Evolutionary conservation across 2,329 filamentous ascomycete species (phyloP), one percentile per base, ranked within the genome.

Genomic region (Plectosphaerella cucumerina): DNA sequence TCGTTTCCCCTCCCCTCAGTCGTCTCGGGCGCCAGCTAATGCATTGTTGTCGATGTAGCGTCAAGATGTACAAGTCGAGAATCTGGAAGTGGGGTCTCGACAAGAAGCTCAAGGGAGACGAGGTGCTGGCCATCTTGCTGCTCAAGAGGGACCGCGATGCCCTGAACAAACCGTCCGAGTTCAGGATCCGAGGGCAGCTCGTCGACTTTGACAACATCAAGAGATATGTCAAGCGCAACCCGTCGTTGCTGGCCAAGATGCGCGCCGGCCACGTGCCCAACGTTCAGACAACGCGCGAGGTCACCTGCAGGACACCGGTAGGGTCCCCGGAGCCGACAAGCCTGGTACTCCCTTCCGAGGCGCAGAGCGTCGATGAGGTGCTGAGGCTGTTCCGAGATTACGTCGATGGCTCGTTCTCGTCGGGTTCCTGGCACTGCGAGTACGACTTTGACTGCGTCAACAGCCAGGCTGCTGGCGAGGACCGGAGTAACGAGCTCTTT

Each of bases 21-120:
- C n/a, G n/a, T n/a, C 41, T 46, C 18, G 17, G 50, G 18, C 11
- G 12, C 2, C 22, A 8, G 14, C 31, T 49, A 21, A 17, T 23
- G 50, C 44, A 39, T 41, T 39, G 17, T 48, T 8, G 26, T 9
- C 26, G 26, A 11, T 31, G 21, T 51, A 71, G 69, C 18, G 66
- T 69, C 49, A 71, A 70, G 56, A 72, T 72, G 68, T 72, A 69
- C 59, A 72, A 72, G 61, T 71, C 69, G 43, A 65, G 69, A 43
- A 70, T 72, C 45, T 69, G 65, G 61, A 66, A 68, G 55, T 72
- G 70, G 70, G 66, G 68, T 5, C 63, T 72, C 41, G 68, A 70
- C 48, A 72, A 72, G 56, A 72, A 72, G 55, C 60, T 72, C 47
- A 70, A 71, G 54, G 66, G 69, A 42, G 66, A 69, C 26, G 70